Conservation (phyloP, 2,329 filamentous ascomycete species). For the Rutstroemia sp. region DNA sequence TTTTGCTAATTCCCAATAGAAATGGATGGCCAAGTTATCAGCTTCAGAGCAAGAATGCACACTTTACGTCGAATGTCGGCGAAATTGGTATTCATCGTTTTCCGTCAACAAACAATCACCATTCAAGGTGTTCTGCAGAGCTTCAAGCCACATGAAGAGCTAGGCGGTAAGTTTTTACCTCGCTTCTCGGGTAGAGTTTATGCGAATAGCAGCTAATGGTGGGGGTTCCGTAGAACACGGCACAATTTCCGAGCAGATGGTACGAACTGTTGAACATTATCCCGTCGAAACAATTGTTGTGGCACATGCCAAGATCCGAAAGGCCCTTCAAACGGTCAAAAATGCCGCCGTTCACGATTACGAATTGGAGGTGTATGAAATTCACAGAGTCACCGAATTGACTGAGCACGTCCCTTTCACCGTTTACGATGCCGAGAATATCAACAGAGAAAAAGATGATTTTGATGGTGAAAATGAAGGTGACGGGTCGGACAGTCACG, state of each 20-base stretch:
- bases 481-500: slow-evolving; percentile 11
- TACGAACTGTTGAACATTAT: slow-evolving; percentile 82
- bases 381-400: slow-evolving; percentile 55
- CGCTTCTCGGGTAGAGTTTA: background rate
- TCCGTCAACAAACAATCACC: slow-evolving; percentile 76
- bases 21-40: slow-evolving; percentile 23
- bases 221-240: slow-evolving; percentile 1
- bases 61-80: slow-evolving; percentile 76
- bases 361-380: slow-evolving; percentile 63
- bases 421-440: slow-evolving; percentile 61
- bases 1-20: slow-evolving; percentile 14
- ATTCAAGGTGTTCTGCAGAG: slow-evolving; percentile 69
- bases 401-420: slow-evolving; percentile 60
- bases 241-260: slow-evolving; percentile 60
- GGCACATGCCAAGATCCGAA: slow-evolving; percentile 65
- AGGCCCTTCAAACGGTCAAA: slow-evolving; percentile 65
- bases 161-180: slow-evolving; percentile 15
- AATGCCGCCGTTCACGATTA: slow-evolving; percentile 69
- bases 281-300: slow-evolving; percentile 72
- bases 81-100: slow-evolving; percentile 76
- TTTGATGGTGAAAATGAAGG: slow-evolving; percentile 39
- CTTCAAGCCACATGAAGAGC: slow-evolving; percentile 17
- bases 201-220: background rate
- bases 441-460: slow-evolving; percentile 44
- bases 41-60: slow-evolving; percentile 66